phyloP scores from a whole-genome alignment of 2,329 filamentous ascomycete genomes.

The Macrophomina tecta region DNA sequence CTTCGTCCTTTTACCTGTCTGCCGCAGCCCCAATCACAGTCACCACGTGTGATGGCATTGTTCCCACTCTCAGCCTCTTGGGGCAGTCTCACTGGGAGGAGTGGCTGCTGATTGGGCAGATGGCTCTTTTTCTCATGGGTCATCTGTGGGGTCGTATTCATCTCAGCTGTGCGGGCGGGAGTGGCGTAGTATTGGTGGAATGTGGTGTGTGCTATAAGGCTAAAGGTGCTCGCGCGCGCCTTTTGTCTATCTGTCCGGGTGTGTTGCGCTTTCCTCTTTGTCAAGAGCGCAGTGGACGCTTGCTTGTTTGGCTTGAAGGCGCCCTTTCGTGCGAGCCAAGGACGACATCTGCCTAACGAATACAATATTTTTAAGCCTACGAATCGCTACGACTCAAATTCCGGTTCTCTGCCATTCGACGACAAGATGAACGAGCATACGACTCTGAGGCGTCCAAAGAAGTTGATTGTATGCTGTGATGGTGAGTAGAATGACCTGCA shows the following conservation, averaged over 20 bases:
- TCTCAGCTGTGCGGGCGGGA: not conserved
- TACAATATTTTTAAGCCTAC: too few species aligned
- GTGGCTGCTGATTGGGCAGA: too few species aligned
- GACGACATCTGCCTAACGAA: not conserved
- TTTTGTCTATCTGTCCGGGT: not conserved
- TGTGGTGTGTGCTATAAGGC: not conserved
- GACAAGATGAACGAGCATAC: not conserved
- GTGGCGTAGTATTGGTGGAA: not conserved
- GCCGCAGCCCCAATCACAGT: not conserved
- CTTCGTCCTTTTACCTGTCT: too few species aligned
- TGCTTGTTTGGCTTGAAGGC: not conserved
- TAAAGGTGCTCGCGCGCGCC: not conserved
- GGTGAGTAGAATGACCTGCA: slow-evolving; percentile 6
- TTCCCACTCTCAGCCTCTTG: not conserved
- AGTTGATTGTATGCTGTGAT: slow-evolving; percentile 27
- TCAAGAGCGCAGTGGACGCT: not conserved
- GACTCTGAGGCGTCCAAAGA: slow-evolving; percentile 17
- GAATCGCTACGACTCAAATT: too few species aligned
- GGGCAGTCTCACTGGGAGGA: too few species aligned
- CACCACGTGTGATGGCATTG: not conserved
- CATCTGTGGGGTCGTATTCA: not conserved
- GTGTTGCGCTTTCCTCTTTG: not conserved
- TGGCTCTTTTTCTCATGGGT: too few species aligned
- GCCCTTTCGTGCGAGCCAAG: not conserved
- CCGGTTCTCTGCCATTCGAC: too few species aligned